Percentiles rank a stretch among this genome's conserved stretches.
Evolutionary conservation across 768 basidiomycete species (phyloP).

Genomic region (Agaricus subrufescens): DNA sequence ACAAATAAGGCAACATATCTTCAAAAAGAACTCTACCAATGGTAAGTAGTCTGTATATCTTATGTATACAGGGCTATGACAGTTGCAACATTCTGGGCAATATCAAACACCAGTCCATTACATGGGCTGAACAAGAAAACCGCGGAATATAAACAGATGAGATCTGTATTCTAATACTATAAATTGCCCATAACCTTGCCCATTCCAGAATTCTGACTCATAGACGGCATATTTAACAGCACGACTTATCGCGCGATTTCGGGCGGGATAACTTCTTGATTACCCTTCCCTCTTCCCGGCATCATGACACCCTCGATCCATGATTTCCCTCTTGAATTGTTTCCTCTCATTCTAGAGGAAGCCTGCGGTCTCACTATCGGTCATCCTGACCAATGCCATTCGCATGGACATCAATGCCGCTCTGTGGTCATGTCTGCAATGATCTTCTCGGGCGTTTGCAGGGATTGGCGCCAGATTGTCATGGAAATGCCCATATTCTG

Average conservation of each 20-base stretch:
- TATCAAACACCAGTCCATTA: too few relatives aligned
- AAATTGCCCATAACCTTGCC: neutral
- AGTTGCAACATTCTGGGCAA: too few relatives aligned
- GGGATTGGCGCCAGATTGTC: slow-evolving; percentile 1
- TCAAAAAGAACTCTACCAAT: too few relatives aligned
- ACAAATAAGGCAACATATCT: too few relatives aligned
- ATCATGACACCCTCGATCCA: neutral
- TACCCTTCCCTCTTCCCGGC: neutral
- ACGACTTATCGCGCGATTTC: neutral
- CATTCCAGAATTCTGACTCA: slow-evolving; percentile 4
- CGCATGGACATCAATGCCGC: neutral
- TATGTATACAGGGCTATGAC: too few relatives aligned
- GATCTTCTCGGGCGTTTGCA: slow-evolving; percentile 1
- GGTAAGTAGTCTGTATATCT: too few relatives aligned
- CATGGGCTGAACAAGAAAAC: too few relatives aligned
- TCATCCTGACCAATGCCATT: neutral
- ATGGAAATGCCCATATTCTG: neutral
- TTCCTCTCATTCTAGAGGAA: neutral
- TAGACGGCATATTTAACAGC: neutral
- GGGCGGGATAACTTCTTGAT: neutral
- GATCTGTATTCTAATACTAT: neutral
- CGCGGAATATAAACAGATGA: too few relatives aligned
- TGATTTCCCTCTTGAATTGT: neutral
- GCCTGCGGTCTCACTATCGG: neutral
- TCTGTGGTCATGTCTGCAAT: neutral